Base-by-base conservation (phyloP, 1,284 basidiomycete genomes). In the Puccinia novopanici region DNA sequence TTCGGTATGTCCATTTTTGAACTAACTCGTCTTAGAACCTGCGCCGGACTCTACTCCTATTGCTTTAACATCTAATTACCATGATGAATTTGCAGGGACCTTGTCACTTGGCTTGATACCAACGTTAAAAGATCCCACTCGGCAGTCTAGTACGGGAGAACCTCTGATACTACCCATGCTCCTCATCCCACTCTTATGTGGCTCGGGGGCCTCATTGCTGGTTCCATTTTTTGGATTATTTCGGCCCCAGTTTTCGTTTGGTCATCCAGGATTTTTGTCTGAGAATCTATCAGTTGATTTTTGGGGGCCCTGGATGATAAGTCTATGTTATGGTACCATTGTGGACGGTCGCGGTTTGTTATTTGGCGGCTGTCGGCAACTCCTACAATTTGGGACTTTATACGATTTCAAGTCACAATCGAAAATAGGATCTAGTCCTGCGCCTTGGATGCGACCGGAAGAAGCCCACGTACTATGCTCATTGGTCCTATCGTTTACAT, bases 191-290 rank as follows among this genome's bases (percentile, higher is more conserved):
- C 67, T 79, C 3, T 45, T 79, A 24, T 71, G 67, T 61, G 76
- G 76, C 50, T 79, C 76, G 57, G 76, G 76, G 15, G 76, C 76
- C 27, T 79, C 76, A 17, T 48, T 79, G 22, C n/a, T 79, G 5
- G 76, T 79, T 10, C 76, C 76, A 27, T 61, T 79, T 45, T 79
- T 79, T 24, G 76, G 76, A 55, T 67, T 79, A 40, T 79, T 79
- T 13, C 34, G 72, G 37, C 76, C 76, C 50, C 50, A 71, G 65
- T 71, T 79, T 34, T 57, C 65, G 48, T 79, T 79, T 37, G 55
- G 52, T 8, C 76, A 79, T 61, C 76, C 76, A 45, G 65, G 67
- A 6, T 79, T 79, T 50, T 37, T 79, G 10, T 71, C 65, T 48
- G 76, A 71, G 24, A 55, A 55, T 42, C n/a, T 79, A 45, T 55